These are phyloP conservation scores for Blumeriella jaapii DNA, from an alignment of 2,329 filamentous ascomycete species.

Conservation along the genomic window DNA sequence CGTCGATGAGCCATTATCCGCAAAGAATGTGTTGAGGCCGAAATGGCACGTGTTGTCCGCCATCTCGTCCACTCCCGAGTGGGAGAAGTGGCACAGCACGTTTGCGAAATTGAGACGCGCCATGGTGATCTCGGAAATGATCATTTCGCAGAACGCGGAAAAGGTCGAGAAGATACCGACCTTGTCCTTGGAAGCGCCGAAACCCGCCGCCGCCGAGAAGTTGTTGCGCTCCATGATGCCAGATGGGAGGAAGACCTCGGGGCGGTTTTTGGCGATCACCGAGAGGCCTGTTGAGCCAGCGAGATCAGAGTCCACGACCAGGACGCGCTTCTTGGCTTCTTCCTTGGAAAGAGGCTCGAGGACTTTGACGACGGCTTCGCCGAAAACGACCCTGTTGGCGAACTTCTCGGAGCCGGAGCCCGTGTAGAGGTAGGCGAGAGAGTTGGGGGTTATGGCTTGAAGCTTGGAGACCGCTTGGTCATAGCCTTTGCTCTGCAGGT, in stretches of 20 bases:
- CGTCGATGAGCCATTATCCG: constrained; percentile 31
- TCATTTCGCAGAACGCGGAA: constrained; percentile 32
- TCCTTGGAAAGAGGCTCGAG: constrained; percentile 29
- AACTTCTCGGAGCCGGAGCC: constrained; percentile 29
- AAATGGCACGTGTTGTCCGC: constrained; percentile 33
- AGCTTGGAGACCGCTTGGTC: constrained; percentile 14
- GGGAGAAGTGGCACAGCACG: constrained; percentile 31
- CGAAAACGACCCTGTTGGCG: constrained; percentile 30
- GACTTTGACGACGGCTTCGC: constrained; percentile 29
- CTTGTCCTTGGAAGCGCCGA: constrained; percentile 29
- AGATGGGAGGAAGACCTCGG: constrained; percentile 29
- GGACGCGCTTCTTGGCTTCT: constrained; percentile 28
- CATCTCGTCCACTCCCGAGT: constrained; percentile 31
- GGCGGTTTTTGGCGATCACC: constrained; percentile 28
- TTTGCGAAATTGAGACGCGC: constrained; percentile 29
- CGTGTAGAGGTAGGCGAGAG: constrained; percentile 21
- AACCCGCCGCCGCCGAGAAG: constrained; percentile 31
- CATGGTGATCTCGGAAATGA: constrained; percentile 32
- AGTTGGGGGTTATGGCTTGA: constrained; percentile 14
- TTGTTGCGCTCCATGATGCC: constrained; percentile 32
- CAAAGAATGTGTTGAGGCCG: constrained; percentile 31
- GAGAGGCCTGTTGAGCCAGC: constrained; percentile 31
- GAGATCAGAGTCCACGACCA: constrained; percentile 32
- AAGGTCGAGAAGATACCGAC: constrained; percentile 32
- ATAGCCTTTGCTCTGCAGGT: constrained; percentile 30